Base-by-base conservation (phyloP, 2,329 filamentous ascomycete genomes). In the Monilinia vaccinii-corymbosi region DNA sequence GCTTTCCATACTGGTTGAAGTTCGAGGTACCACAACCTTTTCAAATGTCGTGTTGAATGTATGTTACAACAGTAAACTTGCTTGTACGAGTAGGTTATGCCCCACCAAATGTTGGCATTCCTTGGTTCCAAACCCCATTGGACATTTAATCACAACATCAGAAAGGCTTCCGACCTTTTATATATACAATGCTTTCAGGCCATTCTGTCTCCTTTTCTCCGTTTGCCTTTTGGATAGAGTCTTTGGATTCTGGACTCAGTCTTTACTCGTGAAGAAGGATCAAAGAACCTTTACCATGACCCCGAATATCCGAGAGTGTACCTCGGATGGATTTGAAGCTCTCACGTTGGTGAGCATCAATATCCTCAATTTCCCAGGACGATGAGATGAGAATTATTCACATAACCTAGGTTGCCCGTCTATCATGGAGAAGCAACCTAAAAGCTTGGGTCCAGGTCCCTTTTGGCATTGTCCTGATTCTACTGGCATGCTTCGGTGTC, bases 391-490 rank as follows among this genome's bases (percentile, higher is more conserved):
- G 55, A 62, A 11, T 13, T 53, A 45, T 58, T 70, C 58, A 68
- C 48, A 61, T 60, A 31, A 44, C 9, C 6, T 40, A 72, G 70
- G 65, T 71, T 31, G 61, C 60, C 16, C 61, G 62, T 31, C 51
- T 70, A 49, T 68, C 69, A 65, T 71, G 69, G 70, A 62, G 61
- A 46, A 62, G 69, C 40, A 71, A 69, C 44, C 31, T 71, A 5
- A 69, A 59, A n/a, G 58, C 76, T 53, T 85, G 81, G 78, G 49
- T 84, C 31, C 77, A 76, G 62, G 76, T 83, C 0, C 82, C 81
- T 0, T 45, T 74, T 50, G 75, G 75, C 18, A 62, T 74, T 57
- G 38, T 75, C 0, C 49, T 73, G 11, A 72, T 76, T 38, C 65
- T 78, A 9, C 63, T 75, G 23, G 69, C 72, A 55, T 76, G 74